A percentile compares a stretch with the other conserved stretches of the same genome.
These are phyloP conservation scores for Pythium aphanidermatum DNA, from an alignment of 352 stramenopile species.

Conservation along the genomic window DNA sequence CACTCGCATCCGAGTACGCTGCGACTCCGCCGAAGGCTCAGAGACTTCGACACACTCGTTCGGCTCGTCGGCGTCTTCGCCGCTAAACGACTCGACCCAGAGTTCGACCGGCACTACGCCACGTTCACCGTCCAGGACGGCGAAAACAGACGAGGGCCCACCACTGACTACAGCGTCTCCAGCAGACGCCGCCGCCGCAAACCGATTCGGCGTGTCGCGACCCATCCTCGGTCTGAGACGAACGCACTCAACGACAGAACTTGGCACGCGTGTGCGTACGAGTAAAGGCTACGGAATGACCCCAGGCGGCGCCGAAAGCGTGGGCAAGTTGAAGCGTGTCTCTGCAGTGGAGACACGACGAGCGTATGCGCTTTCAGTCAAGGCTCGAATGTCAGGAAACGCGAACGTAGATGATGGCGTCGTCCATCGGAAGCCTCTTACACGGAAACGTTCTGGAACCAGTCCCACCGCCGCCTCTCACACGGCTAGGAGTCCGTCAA, in stretches of 20 bases:
- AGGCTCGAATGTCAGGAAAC: constrained; percentile 23
- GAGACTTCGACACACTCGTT: constrained; percentile 20
- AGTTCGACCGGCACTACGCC: constrained; percentile 8
- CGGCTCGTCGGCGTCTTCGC: constrained; percentile 18
- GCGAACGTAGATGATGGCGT: constrained; percentile 23
- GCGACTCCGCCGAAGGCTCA: constrained; percentile 23
- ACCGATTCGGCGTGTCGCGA: constrained; percentile 14
- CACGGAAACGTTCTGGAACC: constrained; percentile 9
- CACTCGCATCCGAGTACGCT: constrained; percentile 22
- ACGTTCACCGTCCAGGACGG: not conserved
- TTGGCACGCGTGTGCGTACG: constrained; percentile 6
- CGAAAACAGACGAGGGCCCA: not conserved
- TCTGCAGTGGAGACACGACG: constrained; percentile 26
- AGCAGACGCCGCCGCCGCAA: constrained; percentile 4
- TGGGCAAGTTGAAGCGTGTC: constrained; percentile 20
- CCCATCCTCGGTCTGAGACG: constrained; percentile 14
- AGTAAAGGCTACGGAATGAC: not conserved
- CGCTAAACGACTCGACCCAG: constrained; percentile 16
- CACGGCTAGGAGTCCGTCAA: too few relatives aligned
- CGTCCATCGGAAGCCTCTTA: constrained; percentile 13
- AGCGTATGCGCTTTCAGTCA: constrained; percentile 28
- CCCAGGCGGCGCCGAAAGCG: constrained; percentile 3
- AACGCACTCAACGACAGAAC: constrained; percentile 9
- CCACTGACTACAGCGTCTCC: not conserved
- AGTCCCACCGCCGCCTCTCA: too few relatives aligned